phyloP scores from a whole-genome alignment of 2,329 filamentous ascomycete species.

The Ophiosphaerella korrae region DNA sequence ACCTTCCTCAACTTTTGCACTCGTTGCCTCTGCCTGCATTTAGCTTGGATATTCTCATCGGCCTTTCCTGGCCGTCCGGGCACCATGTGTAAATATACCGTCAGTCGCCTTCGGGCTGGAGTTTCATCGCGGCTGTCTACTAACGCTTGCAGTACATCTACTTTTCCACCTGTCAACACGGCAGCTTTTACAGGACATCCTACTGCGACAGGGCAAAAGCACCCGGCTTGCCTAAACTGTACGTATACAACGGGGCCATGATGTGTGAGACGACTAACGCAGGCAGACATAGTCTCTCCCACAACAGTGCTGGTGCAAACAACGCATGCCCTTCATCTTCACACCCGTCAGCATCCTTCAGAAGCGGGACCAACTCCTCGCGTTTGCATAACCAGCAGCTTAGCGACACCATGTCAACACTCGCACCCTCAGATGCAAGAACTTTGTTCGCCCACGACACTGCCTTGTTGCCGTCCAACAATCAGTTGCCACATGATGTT shows the following conservation, averaged over 20 bases:
- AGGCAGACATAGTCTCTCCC: constrained; percentile 23
- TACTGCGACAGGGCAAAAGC: constrained; percentile 40
- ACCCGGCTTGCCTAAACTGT: constrained; percentile 26
- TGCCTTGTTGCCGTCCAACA: not conserved
- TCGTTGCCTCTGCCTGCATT: constrained; percentile 4
- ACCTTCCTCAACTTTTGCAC: constrained; percentile 1
- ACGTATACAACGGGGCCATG: not conserved
- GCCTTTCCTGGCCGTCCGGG: constrained; percentile 7
- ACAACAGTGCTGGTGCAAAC: constrained; percentile 12
- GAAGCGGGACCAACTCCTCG: constrained; percentile 16
- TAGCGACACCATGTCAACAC: constrained; percentile 33
- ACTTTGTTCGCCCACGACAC: constrained; percentile 7
- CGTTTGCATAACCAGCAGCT: constrained; percentile 22
- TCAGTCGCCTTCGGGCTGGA: constrained; percentile 1
- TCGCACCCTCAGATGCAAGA: constrained; percentile 20
- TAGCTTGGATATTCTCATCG: constrained; percentile 6
- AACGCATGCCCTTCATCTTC: constrained; percentile 8
- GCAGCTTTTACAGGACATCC: constrained; percentile 32
- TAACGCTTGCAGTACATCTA: constrained; percentile 25
- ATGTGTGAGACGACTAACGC: constrained; percentile 4
- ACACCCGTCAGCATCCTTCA: constrained; percentile 13
- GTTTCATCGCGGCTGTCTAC: not conserved
- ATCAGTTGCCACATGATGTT: constrained; percentile 6
- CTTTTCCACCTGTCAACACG: constrained; percentile 40
- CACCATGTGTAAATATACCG: constrained; percentile 42